These are phyloP conservation scores for Chlamydomonas eustigma DNA, from an alignment of 139 green algal genomes.

Conservation along the genomic window DNA sequence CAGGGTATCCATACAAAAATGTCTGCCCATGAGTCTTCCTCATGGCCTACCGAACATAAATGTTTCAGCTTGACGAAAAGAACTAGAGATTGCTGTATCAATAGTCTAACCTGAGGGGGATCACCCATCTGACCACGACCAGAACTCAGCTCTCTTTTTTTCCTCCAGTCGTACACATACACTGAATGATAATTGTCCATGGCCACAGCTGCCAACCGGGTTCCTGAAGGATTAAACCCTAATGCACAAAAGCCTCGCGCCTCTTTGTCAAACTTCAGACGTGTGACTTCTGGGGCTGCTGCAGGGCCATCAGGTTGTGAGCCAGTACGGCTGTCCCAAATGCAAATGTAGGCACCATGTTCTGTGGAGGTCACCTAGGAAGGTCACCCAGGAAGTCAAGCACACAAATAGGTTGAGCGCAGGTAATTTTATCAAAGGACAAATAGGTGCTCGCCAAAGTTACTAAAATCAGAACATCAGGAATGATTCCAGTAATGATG, in stretches of 20 bases:
- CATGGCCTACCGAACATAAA: no score
- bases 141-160: constrained; percentile 28
- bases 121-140: constrained; percentile 56
- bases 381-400: background rate
- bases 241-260: constrained; percentile 47
- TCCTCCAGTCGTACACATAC: constrained; percentile 67
- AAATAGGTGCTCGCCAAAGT: no score
- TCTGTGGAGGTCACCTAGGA: constrained; percentile 40
- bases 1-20: no score
- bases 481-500: no score
- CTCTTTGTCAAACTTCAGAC: constrained; percentile 49
- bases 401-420: no score
- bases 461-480: no score
- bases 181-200: constrained; percentile 71
- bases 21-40: no score
- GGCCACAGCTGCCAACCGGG: constrained; percentile 46
- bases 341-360: constrained; percentile 52
- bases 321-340: constrained; percentile 55
- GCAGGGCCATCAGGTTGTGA: constrained; percentile 17
- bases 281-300: constrained; percentile 13
- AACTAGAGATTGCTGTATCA: no score
- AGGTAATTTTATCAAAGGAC: no score
- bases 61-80: no score
- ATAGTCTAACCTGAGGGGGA: constrained; percentile 58
- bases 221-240: constrained; percentile 52